These are phyloP conservation scores for Rhytidhysteron rufulum DNA, from an alignment of 2,329 filamentous ascomycete species.

Conservation along the genomic window DNA sequence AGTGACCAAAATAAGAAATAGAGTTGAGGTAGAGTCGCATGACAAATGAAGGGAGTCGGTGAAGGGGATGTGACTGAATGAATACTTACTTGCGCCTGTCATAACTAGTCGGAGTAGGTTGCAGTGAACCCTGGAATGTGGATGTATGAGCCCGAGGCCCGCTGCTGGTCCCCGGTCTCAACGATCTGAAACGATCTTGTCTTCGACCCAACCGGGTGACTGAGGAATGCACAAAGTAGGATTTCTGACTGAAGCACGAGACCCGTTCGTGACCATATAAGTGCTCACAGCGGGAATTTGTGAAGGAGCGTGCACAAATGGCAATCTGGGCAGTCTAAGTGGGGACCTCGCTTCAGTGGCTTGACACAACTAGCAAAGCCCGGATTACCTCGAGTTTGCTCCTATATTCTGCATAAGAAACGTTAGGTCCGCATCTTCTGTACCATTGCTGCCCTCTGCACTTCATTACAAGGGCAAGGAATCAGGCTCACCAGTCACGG, in stretches of 20 bases:
- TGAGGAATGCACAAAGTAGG: slow-evolving; percentile 28
- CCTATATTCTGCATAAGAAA: slow-evolving; percentile 27
- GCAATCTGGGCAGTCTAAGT: slow-evolving; percentile 31
- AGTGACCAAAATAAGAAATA: slow-evolving; percentile 4
- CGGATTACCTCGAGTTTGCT: slow-evolving; percentile 19
- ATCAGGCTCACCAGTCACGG: slow-evolving; percentile 22
- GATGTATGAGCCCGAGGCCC: slow-evolving; percentile 29
- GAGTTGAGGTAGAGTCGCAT: slow-evolving; percentile 20
- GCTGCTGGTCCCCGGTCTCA: slow-evolving; percentile 29
- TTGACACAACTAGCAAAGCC: slow-evolving; percentile 28
- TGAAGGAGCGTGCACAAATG: slow-evolving; percentile 27
- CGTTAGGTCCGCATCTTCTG: slow-evolving; percentile 23
- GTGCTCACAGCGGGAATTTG: slow-evolving; percentile 26
- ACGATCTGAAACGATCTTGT: slow-evolving; percentile 36
- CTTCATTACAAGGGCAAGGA: slow-evolving; percentile 10
- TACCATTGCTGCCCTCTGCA: slow-evolving; percentile 14
- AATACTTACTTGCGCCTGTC: slow-evolving; percentile 37
- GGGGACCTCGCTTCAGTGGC: slow-evolving; percentile 20
- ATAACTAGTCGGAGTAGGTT: slow-evolving; percentile 33
- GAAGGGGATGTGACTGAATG: slow-evolving; percentile 24
- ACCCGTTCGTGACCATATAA: slow-evolving; percentile 35
- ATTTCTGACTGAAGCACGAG: slow-evolving; percentile 35
- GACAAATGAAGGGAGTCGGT: slow-evolving; percentile 17
- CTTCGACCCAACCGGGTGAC: slow-evolving; percentile 31
- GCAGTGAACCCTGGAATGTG: slow-evolving; percentile 33